Conservation (phyloP, 2,329 filamentous ascomycete species). For the Paraphaeosphaeria sporulosa region DNA sequence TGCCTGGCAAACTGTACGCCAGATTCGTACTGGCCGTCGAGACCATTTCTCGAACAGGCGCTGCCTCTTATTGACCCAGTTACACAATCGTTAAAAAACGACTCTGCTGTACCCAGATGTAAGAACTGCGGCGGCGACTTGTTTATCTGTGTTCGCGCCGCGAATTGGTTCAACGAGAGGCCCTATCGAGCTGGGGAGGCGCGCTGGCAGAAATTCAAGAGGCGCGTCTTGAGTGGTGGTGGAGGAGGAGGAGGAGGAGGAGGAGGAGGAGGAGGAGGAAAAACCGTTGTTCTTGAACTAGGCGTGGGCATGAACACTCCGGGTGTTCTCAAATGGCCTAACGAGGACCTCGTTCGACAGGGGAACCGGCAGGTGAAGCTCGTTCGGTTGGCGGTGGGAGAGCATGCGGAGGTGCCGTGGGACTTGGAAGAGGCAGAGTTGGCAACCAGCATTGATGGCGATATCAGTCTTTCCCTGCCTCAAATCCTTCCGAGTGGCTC, state of each 20-base stretch:
- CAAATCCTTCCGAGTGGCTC: not conserved
- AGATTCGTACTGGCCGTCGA: constrained; percentile 33
- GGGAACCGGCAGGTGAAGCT: constrained; percentile 26
- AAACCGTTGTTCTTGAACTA: constrained; percentile 29
- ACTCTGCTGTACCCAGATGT: constrained; percentile 31
- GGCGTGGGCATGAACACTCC: constrained; percentile 36
- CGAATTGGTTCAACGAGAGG: constrained; percentile 35
- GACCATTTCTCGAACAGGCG: constrained; percentile 31
- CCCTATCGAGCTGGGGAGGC: constrained; percentile 31
- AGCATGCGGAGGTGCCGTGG: constrained; percentile 19
- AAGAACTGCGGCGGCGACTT: constrained; percentile 33
- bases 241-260: no score
- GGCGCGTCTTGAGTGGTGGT: constrained; percentile 2
- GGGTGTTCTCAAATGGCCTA: constrained; percentile 30
- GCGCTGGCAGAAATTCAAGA: constrained; percentile 29
- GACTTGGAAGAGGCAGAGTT: constrained; percentile 25
- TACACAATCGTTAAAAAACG: constrained; percentile 30
- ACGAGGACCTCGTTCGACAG: constrained; percentile 28
- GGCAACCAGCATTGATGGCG: constrained; percentile 24
- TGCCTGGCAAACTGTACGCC: constrained; percentile 39
- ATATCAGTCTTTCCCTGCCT: constrained; percentile 24
- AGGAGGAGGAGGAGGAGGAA: no score
- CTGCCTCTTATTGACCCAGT: constrained; percentile 27
- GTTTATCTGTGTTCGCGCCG: constrained; percentile 39
- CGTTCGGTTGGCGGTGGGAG: constrained; percentile 26